These are phyloP conservation scores for Paracoccidioides brasiliensis DNA, from an alignment of 2,329 filamentous ascomycete species.

Conservation along the genomic window DNA sequence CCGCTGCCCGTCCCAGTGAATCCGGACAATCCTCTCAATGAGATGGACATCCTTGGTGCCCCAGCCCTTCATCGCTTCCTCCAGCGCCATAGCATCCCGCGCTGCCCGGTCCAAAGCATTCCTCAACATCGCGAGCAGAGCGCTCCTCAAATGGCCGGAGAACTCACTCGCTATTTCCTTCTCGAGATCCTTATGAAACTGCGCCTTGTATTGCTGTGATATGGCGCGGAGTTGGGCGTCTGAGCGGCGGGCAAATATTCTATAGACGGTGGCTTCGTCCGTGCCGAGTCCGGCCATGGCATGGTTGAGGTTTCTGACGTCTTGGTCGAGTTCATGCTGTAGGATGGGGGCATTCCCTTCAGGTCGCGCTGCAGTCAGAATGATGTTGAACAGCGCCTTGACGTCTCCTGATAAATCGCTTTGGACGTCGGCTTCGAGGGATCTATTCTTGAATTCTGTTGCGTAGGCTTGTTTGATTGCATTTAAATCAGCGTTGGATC, in stretches of 20 bases:
- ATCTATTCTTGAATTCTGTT: constrained; percentile 45
- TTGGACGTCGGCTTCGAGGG: constrained; percentile 59
- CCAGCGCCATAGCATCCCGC: constrained; percentile 70
- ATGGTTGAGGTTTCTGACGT: constrained; percentile 63
- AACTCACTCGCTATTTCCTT: constrained; percentile 70
- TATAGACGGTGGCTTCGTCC: constrained; percentile 64
- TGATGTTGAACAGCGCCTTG: constrained; percentile 69
- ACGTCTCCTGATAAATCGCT: constrained; percentile 78
- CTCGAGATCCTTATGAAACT: constrained; percentile 58
- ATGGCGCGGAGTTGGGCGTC: constrained; percentile 79
- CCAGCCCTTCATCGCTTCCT: constrained; percentile 72
- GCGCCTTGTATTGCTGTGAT: constrained; percentile 56
- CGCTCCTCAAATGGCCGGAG: constrained; percentile 82
- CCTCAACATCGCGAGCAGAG: constrained; percentile 65
- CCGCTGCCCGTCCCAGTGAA: constrained; percentile 68
- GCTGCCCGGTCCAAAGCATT: constrained; percentile 67
- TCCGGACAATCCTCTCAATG: constrained; percentile 60
- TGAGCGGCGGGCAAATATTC: constrained; percentile 61
- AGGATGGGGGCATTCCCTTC: constrained; percentile 67
- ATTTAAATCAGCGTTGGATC: constrained; percentile 74
- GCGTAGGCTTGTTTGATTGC: constrained; percentile 75
- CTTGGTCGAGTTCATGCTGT: constrained; percentile 59
- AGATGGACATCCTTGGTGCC: constrained; percentile 79
- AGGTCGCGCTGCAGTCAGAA: constrained; percentile 58
- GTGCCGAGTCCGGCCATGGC: constrained; percentile 51